phyloP scores from a whole-genome alignment of 2,329 filamentous ascomycete genomes.

The Parastagonospora nodorum region DNA sequence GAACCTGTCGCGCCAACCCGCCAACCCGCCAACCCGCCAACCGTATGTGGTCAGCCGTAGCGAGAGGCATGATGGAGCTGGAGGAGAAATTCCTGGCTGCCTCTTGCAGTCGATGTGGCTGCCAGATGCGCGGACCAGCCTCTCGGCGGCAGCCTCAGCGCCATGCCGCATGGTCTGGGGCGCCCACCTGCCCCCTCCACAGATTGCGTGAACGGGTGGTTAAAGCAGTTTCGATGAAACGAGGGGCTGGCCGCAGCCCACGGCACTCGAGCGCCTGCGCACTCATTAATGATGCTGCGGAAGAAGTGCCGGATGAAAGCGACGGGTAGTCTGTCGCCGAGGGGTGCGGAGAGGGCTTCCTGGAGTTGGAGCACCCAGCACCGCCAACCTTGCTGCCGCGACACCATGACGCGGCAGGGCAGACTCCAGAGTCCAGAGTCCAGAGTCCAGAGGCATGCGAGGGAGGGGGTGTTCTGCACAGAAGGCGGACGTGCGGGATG shows the following conservation, averaged over 20 bases:
- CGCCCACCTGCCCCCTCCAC: constrained; percentile 8
- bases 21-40: constrained; percentile 4
- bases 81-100: constrained; percentile 1
- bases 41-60: constrained; percentile 1
- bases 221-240: constrained; percentile 26
- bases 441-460: neutral
- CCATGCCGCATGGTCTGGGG: constrained; percentile 6
- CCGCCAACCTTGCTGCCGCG: neutral
- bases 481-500: constrained; percentile 2
- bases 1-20: constrained; percentile 1
- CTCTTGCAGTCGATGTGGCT: constrained; percentile 11
- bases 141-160: constrained; percentile 2
- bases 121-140: constrained; percentile 7
- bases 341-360: constrained; percentile 2
- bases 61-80: constrained; percentile 1
- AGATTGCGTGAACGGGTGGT: constrained; percentile 22
- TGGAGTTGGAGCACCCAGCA: constrained; percentile 1
- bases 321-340: constrained; percentile 12
- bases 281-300: constrained; percentile 30
- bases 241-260: constrained; percentile 12
- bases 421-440: neutral
- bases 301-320: constrained; percentile 38
- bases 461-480: neutral
- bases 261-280: constrained; percentile 21
- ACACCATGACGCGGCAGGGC: constrained; percentile 6